Percentiles rank a stretch among this genome's conserved stretches.
Conservation (phyloP, 2,329 filamentous ascomycete species). For the Sporothrix inflata region DNA sequence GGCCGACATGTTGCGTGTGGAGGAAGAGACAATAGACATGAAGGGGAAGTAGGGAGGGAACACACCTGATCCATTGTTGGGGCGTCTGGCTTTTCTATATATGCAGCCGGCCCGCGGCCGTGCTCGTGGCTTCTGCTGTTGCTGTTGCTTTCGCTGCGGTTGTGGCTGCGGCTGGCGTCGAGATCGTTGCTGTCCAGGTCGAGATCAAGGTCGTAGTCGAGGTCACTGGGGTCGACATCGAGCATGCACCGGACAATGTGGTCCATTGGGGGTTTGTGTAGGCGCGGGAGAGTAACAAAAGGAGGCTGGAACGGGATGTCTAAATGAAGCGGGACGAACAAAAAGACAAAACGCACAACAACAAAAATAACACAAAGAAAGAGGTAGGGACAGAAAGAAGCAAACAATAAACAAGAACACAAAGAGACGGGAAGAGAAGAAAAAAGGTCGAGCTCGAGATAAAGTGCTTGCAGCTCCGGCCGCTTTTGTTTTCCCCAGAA, state of each 20-base stretch:
- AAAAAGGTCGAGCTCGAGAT: slow-evolving; percentile 18
- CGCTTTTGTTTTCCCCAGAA: slow-evolving; percentile 17
- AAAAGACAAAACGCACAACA: background rate
- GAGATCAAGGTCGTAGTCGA: slow-evolving; percentile 37
- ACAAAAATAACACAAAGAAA: background rate
- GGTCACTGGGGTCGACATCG: slow-evolving; percentile 49
- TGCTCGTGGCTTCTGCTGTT: background rate
- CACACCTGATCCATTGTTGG: slow-evolving; percentile 27
- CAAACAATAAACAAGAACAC: background rate
- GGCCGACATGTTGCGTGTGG: background rate
- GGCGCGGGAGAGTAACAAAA: background rate
- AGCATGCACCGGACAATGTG: slow-evolving; percentile 65
- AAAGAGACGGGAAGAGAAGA: slow-evolving; percentile 6
- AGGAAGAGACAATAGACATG: slow-evolving; percentile 20
- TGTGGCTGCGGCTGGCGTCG: background rate
- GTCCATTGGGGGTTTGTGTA: slow-evolving; percentile 50
- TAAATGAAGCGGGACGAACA: background rate
- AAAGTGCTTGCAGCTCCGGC: slow-evolving; percentile 22
- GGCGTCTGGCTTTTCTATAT: slow-evolving; percentile 17
- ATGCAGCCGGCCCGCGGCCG: slow-evolving; percentile 4
- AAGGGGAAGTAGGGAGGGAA: background rate
- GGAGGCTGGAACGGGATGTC: slow-evolving; percentile 3
- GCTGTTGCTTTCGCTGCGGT: background rate
- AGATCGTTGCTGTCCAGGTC: background rate
- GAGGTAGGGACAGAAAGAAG: slow-evolving; percentile 16